Conservation (phyloP, 2,329 filamentous ascomycete species). For the Zymoseptoria ardabiliae region DNA sequence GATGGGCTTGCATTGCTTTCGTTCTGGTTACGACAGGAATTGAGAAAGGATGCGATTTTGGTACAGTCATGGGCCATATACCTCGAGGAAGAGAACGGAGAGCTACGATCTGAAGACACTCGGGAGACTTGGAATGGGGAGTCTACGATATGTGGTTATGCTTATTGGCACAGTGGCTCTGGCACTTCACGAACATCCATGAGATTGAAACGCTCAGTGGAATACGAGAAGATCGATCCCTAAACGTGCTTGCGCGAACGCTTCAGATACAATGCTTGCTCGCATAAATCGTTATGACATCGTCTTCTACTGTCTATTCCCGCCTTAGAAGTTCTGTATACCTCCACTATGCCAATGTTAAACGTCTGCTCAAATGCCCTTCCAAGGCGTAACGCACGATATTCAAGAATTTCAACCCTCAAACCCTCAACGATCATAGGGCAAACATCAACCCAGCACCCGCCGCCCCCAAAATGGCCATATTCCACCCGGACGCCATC, state of each 20-base stretch:
- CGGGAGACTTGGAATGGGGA: background rate
- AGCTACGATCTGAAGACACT: background rate
- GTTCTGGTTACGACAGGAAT: background rate
- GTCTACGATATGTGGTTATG: no score
- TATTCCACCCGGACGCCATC: constrained; percentile 19
- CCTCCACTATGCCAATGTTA: background rate
- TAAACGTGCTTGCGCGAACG: no score
- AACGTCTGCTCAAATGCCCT: background rate
- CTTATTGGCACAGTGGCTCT: no score
- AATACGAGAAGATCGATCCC: no score
- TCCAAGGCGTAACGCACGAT: background rate
- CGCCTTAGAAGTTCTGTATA: no score
- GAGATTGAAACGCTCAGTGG: no score
- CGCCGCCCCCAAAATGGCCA: constrained; percentile 22
- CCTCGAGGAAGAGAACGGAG: background rate
- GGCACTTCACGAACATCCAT: no score
- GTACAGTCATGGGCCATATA: background rate
- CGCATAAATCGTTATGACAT: no score
- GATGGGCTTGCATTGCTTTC: background rate
- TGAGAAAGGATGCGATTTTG: background rate
- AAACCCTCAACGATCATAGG: background rate
- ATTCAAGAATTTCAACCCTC: background rate
- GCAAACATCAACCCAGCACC: constrained; percentile 23
- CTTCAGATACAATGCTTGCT: no score
- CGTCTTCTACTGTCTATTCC: no score